Evolutionary conservation across 768 basidiomycete genomes (phyloP).

Genomic region (Butyriboletus loyo): DNA sequence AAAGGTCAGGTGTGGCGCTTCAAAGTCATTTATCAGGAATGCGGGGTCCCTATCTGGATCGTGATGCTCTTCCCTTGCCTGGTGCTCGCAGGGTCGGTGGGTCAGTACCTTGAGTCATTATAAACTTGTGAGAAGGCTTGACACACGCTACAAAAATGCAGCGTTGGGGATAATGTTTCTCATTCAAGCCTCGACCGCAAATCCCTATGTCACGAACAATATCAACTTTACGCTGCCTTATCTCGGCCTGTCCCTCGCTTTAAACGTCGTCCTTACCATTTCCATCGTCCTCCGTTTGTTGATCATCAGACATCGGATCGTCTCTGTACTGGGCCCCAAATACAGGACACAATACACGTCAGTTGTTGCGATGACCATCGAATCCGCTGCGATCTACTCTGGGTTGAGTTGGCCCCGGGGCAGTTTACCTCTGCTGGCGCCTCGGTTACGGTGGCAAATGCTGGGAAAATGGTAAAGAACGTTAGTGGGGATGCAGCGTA

Average conservation of each 20-base stretch:
- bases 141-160: not conserved
- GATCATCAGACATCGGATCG: constrained; percentile 11
- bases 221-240: constrained; percentile 23
- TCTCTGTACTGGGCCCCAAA: constrained; percentile 19
- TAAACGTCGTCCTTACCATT: constrained; percentile 34
- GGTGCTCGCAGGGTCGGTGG: constrained; percentile 5
- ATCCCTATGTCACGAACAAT: constrained; percentile 5
- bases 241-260: constrained; percentile 24
- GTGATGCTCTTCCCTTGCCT: constrained; percentile 9
- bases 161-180: constrained; percentile 8
- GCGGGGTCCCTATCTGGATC: constrained; percentile 4
- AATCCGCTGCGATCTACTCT: constrained; percentile 34
- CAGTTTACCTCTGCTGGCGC: too few relatives aligned
- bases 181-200: constrained; percentile 11
- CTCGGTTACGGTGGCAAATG: too few relatives aligned
- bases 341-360: constrained; percentile 29
- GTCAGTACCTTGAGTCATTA: not conserved
- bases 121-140: not conserved
- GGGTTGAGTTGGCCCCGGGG: too few relatives aligned
- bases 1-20: constrained; percentile 13
- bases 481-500: too few relatives aligned
- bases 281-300: constrained; percentile 31
- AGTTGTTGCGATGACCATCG: constrained; percentile 34
- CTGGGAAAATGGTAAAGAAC: too few relatives aligned
- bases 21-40: constrained; percentile 15